A percentile compares a stretch with the other conserved stretches of the same genome.
Evolutionary conservation across 805 yeast species (phyloP).

Genomic region (Monosporozyma servazzii): DNA sequence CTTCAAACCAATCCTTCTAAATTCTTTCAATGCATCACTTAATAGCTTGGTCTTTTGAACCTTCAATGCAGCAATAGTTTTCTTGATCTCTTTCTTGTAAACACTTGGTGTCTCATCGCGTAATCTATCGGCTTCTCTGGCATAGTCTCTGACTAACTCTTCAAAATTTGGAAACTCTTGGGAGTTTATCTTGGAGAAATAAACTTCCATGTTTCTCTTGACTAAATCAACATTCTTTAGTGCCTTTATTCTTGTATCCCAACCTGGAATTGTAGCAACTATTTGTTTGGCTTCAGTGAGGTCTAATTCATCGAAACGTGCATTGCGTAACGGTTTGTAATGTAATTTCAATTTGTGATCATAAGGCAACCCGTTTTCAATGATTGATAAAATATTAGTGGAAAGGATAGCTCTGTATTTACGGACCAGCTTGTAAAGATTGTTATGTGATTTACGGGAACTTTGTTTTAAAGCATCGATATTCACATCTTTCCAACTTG

Average conservation of each 20-base stretch:
- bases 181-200: conserved; percentile 28
- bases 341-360: conserved; percentile 7
- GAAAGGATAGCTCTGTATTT: conserved; percentile 63
- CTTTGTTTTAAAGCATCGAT: conserved; percentile 89
- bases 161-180: conserved; percentile 41
- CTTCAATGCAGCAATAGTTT: conserved; percentile 57
- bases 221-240: conserved; percentile 44
- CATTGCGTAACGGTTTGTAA: conserved; percentile 4
- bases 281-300: conserved; percentile 12
- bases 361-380: conserved; percentile 50
- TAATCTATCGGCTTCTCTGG: conserved; percentile 51
- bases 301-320: conserved; percentile 5
- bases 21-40: conserved; percentile 66
- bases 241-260: conserved; percentile 50
- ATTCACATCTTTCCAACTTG: conserved; percentile 96
- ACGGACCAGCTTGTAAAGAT: conserved; percentile 71
- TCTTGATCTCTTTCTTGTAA: conserved; percentile 66
- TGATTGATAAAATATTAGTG: conserved; percentile 41
- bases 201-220: conserved; percentile 46
- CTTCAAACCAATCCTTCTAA: conserved; percentile 69
- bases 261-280: conserved; percentile 34
- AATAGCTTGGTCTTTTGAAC: conserved; percentile 73
- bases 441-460: conserved; percentile 80
- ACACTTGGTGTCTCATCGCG: conserved; percentile 69
- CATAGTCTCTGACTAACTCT: conserved; percentile 45